Conservation (phyloP, 2,329 filamentous ascomycete genomes). For the Beauveria brongniartii region DNA sequence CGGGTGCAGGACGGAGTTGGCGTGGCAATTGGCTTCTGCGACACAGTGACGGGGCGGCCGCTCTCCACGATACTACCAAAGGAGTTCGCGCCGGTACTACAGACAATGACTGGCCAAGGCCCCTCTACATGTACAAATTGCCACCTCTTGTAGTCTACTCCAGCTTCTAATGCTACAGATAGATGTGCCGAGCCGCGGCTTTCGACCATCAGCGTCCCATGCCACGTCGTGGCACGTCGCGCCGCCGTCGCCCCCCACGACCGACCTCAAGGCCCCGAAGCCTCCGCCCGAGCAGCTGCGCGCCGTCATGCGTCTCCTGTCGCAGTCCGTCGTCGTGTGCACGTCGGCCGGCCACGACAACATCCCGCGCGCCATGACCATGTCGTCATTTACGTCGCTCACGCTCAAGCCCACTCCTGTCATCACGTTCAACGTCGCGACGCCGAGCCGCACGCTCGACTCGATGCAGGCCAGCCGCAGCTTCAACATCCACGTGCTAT, state of each 20-base stretch:
- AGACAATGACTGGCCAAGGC: neutral
- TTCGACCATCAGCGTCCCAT: slow-evolving; percentile 1
- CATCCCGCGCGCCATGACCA: slow-evolving; percentile 44
- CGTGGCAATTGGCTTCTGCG: slow-evolving; percentile 8
- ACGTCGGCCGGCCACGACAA: slow-evolving; percentile 32
- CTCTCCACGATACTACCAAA: slow-evolving; percentile 9
- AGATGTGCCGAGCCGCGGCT: slow-evolving; percentile 4
- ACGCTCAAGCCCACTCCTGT: slow-evolving; percentile 43
- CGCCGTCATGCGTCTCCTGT: slow-evolving; percentile 44
- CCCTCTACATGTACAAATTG: neutral
- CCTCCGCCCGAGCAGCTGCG: slow-evolving; percentile 40
- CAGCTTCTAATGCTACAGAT: neutral
- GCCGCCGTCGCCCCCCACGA: slow-evolving; percentile 25
- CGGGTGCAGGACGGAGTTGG: slow-evolving; percentile 8
- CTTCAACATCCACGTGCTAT: slow-evolving; percentile 50
- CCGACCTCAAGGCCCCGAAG: slow-evolving; percentile 24
- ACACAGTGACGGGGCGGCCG: slow-evolving; percentile 6
- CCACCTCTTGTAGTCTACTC: neutral
- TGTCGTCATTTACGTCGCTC: slow-evolving; percentile 52
- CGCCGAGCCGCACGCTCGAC: slow-evolving; percentile 47
- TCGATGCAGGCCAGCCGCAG: slow-evolving; percentile 35
- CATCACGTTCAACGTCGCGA: slow-evolving; percentile 49
- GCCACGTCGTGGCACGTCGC: slow-evolving; percentile 22
- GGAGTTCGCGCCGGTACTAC: slow-evolving; percentile 7
- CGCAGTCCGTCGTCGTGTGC: slow-evolving; percentile 48